phyloP scores from a whole-genome alignment of 257 asterid species.

The Nicotiana undulata region DNA sequence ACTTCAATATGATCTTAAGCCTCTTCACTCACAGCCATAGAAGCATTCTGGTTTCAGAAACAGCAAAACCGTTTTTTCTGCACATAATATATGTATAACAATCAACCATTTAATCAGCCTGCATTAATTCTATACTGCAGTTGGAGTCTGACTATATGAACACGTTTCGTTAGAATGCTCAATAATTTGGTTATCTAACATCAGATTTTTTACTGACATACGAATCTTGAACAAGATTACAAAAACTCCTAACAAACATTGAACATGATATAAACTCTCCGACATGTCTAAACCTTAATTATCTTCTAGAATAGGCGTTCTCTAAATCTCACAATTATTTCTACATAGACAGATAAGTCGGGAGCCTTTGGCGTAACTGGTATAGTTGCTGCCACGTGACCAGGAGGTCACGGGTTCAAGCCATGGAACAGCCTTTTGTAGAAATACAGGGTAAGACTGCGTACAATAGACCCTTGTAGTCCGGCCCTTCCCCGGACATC shows the following conservation, averaged over 20 bases:
- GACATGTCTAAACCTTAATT: neutral
- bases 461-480: too few species aligned
- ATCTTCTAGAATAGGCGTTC: neutral
- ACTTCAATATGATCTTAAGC: neutral
- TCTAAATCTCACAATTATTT: neutral
- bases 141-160: neutral
- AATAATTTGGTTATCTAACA: neutral
- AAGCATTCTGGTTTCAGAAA: conserved; percentile 15
- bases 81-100: neutral
- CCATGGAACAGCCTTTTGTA: too few species aligned
- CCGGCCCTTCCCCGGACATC: too few species aligned
- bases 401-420: too few species aligned
- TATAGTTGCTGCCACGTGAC: too few species aligned
- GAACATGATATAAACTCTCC: neutral
- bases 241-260: neutral
- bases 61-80: conserved; percentile 38
- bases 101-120: neutral
- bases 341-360: neutral
- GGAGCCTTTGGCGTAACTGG: too few species aligned
- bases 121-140: neutral
- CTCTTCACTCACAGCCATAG: neutral
- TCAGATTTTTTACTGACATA: neutral
- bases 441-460: too few species aligned
- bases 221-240: neutral
- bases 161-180: neutral